Conservation (phyloP, 2,329 filamentous ascomycete species). For the Basipetospora chlamydospora region DNA sequence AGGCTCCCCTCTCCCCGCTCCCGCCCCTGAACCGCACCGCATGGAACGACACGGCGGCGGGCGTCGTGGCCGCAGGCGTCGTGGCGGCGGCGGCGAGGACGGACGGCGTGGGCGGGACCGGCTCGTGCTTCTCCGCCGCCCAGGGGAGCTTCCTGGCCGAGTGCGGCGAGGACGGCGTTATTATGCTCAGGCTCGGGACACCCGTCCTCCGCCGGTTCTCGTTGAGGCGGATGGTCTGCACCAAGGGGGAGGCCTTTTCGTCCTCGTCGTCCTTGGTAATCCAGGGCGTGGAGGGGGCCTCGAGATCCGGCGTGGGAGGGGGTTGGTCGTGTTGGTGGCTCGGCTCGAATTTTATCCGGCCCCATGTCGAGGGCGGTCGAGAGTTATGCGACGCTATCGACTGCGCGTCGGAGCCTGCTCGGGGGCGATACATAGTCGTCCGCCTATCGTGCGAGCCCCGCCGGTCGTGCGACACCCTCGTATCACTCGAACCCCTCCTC, state of each 20-base stretch:
- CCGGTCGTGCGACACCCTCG: too few relatives aligned
- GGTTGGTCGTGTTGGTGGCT: constrained; percentile 1
- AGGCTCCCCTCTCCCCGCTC: neutral
- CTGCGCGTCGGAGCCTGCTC: neutral
- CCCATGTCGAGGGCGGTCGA: constrained; percentile 2
- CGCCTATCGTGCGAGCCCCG: too few relatives aligned
- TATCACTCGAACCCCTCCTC: neutral
- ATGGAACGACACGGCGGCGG: too few relatives aligned
- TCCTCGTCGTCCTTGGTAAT: neutral
- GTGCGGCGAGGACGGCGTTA: neutral
- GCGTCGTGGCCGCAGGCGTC: too few relatives aligned
- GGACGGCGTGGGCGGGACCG: too few relatives aligned
- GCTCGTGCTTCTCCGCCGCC: neutral
- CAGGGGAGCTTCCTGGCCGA: neutral
- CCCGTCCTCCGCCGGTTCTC: constrained; percentile 1
- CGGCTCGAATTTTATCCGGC: constrained; percentile 2
- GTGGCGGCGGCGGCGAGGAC: too few relatives aligned
- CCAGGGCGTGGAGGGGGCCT: constrained; percentile 1
- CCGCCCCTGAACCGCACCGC: neutral
- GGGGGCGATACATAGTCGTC: neutral
- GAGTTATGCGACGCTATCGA: neutral
- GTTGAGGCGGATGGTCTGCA: neutral
- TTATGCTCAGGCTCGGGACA: neutral
- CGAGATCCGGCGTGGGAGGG: neutral
- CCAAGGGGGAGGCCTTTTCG: neutral